Evolutionary conservation across 2,329 filamentous ascomycete species (phyloP).

Genomic region (Bipolaris oryzae): DNA sequence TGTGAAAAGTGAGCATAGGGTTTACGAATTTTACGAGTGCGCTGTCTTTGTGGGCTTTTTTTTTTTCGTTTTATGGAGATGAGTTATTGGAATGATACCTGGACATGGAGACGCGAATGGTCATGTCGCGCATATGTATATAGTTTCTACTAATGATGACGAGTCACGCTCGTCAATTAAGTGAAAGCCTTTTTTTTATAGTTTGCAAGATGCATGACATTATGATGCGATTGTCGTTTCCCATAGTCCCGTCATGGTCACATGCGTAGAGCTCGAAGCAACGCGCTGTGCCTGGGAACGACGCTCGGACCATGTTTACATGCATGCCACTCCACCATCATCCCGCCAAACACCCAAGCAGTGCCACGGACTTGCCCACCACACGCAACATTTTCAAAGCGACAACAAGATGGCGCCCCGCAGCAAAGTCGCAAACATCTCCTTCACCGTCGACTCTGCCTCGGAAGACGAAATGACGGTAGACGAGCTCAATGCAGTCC

Average conservation of each 20-base stretch:
- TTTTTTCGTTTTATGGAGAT: neutral
- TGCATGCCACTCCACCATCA: conserved; percentile 5
- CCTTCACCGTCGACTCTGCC: conserved; percentile 49
- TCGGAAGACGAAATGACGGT: conserved; percentile 50
- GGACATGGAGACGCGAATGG: neutral
- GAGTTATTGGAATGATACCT: conserved; percentile 16
- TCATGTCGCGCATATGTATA: conserved; percentile 4
- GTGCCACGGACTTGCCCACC: conserved; percentile 6
- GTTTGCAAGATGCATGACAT: neutral
- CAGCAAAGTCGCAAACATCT: conserved; percentile 41
- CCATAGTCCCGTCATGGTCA: neutral
- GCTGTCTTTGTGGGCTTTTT: conserved; percentile 6
- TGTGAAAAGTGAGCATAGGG: conserved; percentile 1
- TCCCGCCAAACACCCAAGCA: conserved; percentile 12
- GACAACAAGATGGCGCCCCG: conserved; percentile 41
- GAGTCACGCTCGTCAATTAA: neutral
- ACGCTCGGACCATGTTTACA: conserved; percentile 16
- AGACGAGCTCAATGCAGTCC: conserved; percentile 44
- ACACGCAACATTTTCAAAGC: neutral
- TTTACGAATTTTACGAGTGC: conserved; percentile 13
- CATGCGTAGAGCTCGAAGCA: neutral
- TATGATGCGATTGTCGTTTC: neutral
- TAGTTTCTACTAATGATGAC: conserved; percentile 13
- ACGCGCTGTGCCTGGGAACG: neutral
- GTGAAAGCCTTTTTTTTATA: neutral